These are phyloP conservation scores for Arxiozyma telluris DNA, from an alignment of 1,139 yeast species.

Conservation along the genomic window DNA sequence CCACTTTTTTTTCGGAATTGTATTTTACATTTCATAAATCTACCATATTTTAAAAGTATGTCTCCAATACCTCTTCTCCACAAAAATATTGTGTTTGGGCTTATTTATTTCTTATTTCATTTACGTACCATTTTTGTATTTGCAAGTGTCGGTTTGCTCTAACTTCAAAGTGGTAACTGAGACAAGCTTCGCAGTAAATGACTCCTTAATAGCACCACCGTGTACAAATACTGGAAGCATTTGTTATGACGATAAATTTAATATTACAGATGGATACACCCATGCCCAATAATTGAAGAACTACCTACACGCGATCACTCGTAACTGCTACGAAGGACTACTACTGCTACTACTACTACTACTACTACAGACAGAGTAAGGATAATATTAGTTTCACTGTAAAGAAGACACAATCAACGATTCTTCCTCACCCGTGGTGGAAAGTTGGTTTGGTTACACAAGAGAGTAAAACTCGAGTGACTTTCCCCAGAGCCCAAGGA, in stretches of 20 bases:
- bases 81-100: background rate
- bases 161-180: background rate
- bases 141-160: conserved; percentile 18
- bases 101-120: background rate
- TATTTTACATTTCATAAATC: no score
- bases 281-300: background rate
- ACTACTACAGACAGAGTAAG: no score
- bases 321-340: background rate
- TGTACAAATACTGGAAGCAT: background rate
- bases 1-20: no score
- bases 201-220: no score
- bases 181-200: background rate
- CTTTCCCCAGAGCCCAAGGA: no score
- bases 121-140: conserved; percentile 29
- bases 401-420: background rate
- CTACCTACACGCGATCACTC: background rate
- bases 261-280: background rate
- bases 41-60: background rate
- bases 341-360: no score
- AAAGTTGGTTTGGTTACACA: no score
- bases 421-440: background rate
- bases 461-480: no score
- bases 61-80: background rate
- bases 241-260: no score
- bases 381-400: background rate